Evolutionary conservation across 352 stramenopile genomes (phyloP).

Genomic region (Phytophthora cryptogea): DNA sequence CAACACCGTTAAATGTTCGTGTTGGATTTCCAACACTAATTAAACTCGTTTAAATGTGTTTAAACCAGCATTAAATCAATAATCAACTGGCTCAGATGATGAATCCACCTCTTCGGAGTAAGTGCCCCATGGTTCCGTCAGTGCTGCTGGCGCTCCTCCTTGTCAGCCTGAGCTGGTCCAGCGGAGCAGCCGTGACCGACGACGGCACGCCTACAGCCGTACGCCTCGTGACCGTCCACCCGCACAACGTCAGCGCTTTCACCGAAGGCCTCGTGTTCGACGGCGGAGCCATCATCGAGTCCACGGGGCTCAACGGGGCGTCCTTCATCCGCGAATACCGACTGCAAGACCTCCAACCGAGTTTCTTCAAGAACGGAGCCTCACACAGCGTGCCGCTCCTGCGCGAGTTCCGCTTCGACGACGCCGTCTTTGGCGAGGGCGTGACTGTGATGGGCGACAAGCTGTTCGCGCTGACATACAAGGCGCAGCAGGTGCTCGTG

Average conservation of each 20-base stretch:
- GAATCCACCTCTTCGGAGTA: slow-evolving; percentile 1
- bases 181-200: slow-evolving; percentile 4
- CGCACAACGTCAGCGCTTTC: slow-evolving; percentile 70
- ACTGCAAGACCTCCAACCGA: slow-evolving; percentile 29
- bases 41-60: too few species aligned
- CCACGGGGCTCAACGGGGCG: slow-evolving; percentile 61
- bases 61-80: background rate
- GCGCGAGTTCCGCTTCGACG: slow-evolving; percentile 63
- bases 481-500: slow-evolving; percentile 61
- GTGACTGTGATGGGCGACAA: slow-evolving; percentile 72
- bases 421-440: slow-evolving; percentile 78
- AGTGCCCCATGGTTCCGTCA: slow-evolving; percentile 10
- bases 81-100: background rate
- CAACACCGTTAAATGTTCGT: too few species aligned
- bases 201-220: slow-evolving; percentile 41
- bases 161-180: slow-evolving; percentile 7
- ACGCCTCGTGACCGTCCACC: slow-evolving; percentile 61
- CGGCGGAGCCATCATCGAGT: slow-evolving; percentile 67
- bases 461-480: slow-evolving; percentile 87
- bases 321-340: slow-evolving; percentile 80
- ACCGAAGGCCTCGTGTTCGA: slow-evolving; percentile 79
- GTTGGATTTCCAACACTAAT: background rate
- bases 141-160: slow-evolving; percentile 21
- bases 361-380: slow-evolving; percentile 16
- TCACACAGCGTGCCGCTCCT: slow-evolving; percentile 21